Conservation (phyloP, 768 basidiomycete genomes). For the Suillus fuscotomentosus region DNA sequence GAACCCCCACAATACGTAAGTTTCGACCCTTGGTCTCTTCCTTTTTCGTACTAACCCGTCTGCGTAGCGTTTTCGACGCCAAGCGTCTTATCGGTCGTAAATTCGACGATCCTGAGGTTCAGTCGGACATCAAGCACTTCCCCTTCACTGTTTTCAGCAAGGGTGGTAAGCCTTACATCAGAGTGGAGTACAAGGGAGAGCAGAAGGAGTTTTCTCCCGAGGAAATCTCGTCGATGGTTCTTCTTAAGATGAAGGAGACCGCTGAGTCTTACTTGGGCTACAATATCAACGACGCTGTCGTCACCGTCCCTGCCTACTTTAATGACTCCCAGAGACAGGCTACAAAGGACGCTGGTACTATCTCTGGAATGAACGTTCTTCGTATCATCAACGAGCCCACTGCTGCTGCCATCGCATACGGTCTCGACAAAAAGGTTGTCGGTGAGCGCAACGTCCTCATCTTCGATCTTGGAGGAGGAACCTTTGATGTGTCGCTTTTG, state of each 20-base stretch:
- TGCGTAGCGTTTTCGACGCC: conserved; percentile 86
- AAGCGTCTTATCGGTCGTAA: conserved; percentile 98
- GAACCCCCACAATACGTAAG: conserved; percentile 91
- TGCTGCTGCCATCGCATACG: conserved; percentile 97
- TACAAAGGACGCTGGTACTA: conserved; percentile 96
- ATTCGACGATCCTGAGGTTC: conserved; percentile 82
- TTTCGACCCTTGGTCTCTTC: conserved; percentile 5
- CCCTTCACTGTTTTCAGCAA: conserved; percentile 90
- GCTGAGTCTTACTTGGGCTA: conserved; percentile 94
- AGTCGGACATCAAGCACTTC: conserved; percentile 87
- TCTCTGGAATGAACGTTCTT: conserved; percentile 92
- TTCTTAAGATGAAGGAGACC: conserved; percentile 97
- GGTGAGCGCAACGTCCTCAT: conserved; percentile 96
- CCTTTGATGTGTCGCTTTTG: conserved; percentile 95
- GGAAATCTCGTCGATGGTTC: conserved; percentile 97
- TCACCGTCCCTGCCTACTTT: conserved; percentile 97
- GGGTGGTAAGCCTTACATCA: conserved; percentile 84
- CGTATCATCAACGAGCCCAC: conserved; percentile 99
- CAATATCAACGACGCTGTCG: conserved; percentile 84
- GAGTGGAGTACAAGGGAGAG: conserved; percentile 92
- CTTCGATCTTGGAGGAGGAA: conserved; percentile 98
- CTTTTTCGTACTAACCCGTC: conserved; percentile 10
- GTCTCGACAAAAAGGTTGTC: conserved; percentile 90
- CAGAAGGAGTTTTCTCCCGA: conserved; percentile 94
- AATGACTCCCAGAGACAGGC: conserved; percentile 99